Evolutionary conservation across 768 basidiomycete species (phyloP).

Genomic region (Leccinum rimulosum): DNA sequence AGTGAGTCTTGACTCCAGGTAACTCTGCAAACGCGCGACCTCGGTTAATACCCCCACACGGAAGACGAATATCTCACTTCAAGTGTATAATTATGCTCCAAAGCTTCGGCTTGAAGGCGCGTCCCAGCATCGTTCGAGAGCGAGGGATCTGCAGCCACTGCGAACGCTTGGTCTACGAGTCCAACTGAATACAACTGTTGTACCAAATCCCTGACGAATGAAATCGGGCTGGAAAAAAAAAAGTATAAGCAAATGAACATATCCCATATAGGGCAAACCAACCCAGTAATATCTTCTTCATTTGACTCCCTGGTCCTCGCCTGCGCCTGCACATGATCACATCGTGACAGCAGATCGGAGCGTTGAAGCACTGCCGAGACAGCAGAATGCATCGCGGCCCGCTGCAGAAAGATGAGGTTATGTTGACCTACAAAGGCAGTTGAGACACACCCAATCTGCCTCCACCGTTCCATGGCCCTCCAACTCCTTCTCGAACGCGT

Average conservation of each 20-base stretch:
- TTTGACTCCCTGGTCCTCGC: slow-evolving; percentile 19
- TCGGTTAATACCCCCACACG: slow-evolving; percentile 3
- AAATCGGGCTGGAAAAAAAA: slow-evolving; percentile 16
- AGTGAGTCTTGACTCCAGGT: slow-evolving; percentile 56
- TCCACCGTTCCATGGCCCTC: slow-evolving; percentile 46
- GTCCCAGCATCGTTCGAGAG: slow-evolving; percentile 47
- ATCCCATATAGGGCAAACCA: neutral
- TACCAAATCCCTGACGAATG: slow-evolving; percentile 35
- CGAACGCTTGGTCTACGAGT: slow-evolving; percentile 54
- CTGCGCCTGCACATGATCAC: slow-evolving; percentile 46
- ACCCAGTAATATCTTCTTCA: slow-evolving; percentile 26
- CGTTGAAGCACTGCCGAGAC: slow-evolving; percentile 48
- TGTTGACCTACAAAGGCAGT: neutral
- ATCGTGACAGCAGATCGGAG: slow-evolving; percentile 53
- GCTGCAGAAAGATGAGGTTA: slow-evolving; percentile 26
- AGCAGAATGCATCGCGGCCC: slow-evolving; percentile 47
- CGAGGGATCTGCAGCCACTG: slow-evolving; percentile 49
- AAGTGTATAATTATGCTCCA: slow-evolving; percentile 57
- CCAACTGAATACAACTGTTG: slow-evolving; percentile 52
- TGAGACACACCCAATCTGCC: slow-evolving; percentile 55
- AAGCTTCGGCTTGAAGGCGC: slow-evolving; percentile 55
- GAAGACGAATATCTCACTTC: slow-evolving; percentile 39
- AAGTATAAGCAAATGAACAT: slow-evolving; percentile 9
- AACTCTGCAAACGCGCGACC: slow-evolving; percentile 24
- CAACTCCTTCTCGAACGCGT: slow-evolving; percentile 52